Base-by-base conservation (phyloP, 805 yeast species). In the Nakazawaea populi region DNA sequence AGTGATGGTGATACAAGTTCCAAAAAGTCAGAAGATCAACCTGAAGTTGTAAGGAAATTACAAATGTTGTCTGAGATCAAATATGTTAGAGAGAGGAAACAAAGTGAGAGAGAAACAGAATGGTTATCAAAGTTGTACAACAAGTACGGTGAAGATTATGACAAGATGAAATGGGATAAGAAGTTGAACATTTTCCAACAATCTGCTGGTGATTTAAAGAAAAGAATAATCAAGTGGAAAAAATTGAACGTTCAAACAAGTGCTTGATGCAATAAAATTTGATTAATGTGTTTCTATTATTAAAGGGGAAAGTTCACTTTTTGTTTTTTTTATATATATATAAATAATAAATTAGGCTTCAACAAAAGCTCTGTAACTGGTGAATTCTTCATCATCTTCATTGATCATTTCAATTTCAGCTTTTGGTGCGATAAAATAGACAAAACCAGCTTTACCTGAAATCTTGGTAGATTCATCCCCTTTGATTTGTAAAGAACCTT, bases 121-220 rank as follows among this genome's bases (percentile, higher is more conserved):
- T 89, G 96, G 96, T 66, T 88, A 41, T 68, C 65, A 44, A 67
- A 67, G 28, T 71, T 94, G 39, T 75, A 83, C 53, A 80, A 79
- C 24, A 89, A 89, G 64, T 82, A 94, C 62, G 97, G 97, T 14
- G 95, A 89, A 57, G 85, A 94, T 65, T 90, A 83, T 64, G 84
- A 77, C 44, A 87, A 83, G 59, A 94, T 94, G 99, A 85, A 82
- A 65, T 87, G 96, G 87, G 99, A 94, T 66, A 80, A 79, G 68
- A 87, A 87, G 66, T 74, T 91, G 55, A 92, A 92, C 66, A 78
- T 84, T 2, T 79, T 76, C 67, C 97, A 91, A 70, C 89, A 87
- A 65, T 77, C 87, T 54, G 83, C 83, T n/a, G 95, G 96, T 30
- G 95, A 89, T 60, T 70, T 92, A 58, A 85, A 77, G 67, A 80